Percentiles rank a stretch among this genome's conserved stretches.
Evolutionary conservation across 495 filamentous ascomycete genomes (phyloP).

Genomic region (Penicillium soppii): DNA sequence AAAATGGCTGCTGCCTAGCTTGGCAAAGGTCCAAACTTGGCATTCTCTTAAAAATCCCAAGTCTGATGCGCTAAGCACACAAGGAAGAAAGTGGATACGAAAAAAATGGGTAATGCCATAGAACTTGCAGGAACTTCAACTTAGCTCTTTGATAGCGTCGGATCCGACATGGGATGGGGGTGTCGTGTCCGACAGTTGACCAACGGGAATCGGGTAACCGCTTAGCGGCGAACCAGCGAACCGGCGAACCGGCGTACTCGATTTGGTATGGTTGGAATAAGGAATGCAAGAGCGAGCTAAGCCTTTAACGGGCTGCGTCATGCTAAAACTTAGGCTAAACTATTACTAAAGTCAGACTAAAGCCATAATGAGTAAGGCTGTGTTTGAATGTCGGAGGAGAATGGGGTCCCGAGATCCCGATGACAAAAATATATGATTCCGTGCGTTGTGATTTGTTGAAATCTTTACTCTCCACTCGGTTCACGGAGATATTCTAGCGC

Average conservation of each 20-base stretch:
- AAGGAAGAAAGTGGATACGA: not conserved
- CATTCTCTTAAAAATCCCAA: not conserved
- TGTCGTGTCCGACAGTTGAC: not conserved
- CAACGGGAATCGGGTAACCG: not conserved
- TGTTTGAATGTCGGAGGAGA: slow-evolving; percentile 10
- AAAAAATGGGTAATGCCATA: not conserved
- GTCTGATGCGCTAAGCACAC: not conserved
- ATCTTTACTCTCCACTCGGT: not conserved
- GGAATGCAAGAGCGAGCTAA: not conserved
- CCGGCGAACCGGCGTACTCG: slow-evolving; percentile 1
- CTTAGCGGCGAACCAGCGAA: not conserved
- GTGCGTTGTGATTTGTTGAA: slow-evolving; percentile 5
- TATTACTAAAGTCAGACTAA: not conserved
- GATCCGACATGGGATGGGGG: not conserved
- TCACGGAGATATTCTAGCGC: not conserved
- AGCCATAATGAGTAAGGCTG: no score
- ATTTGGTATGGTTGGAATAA: slow-evolving; percentile 6
- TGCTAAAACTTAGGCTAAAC: not conserved
- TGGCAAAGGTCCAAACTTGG: not conserved
- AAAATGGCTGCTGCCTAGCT: slow-evolving; percentile 7
- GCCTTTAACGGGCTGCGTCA: not conserved
- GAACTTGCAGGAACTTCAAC: slow-evolving; percentile 1
- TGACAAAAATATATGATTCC: not conserved
- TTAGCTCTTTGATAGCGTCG: slow-evolving; percentile 2
- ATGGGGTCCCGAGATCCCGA: slow-evolving; percentile 12